Conservation (phyloP, 192 early-diverging fungal species). For the Oehlia diaphana region DNA sequence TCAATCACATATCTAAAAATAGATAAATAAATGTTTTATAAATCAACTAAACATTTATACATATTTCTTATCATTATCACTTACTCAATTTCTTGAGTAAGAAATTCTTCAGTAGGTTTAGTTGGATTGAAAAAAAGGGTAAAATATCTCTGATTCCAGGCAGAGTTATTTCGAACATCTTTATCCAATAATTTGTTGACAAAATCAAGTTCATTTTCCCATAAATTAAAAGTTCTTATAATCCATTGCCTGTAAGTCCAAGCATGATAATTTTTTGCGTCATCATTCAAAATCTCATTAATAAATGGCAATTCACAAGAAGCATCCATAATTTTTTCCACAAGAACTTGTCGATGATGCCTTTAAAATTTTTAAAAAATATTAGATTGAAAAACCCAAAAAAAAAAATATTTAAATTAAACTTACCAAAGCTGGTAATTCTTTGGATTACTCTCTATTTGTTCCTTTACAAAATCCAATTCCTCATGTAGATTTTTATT, state of each 20-base stretch:
- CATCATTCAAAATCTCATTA: slow-evolving; percentile 64
- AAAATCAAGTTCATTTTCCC: slow-evolving; percentile 78
- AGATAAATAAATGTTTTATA: neutral
- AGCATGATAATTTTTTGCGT: slow-evolving; percentile 98
- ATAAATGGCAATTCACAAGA: slow-evolving; percentile 73
- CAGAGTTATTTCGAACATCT: slow-evolving; percentile 97
- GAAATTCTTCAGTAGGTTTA: slow-evolving; percentile 39
- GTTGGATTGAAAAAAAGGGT: slow-evolving; percentile 47
- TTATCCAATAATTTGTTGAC: slow-evolving; percentile 68
- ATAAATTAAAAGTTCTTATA: slow-evolving; percentile 68
- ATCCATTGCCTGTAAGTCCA: slow-evolving; percentile 99
- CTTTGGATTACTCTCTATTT: slow-evolving; percentile 80
- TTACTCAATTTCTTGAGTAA: slow-evolving; percentile 70
- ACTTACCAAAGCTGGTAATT: slow-evolving; percentile 93
- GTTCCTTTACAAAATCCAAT: slow-evolving; percentile 72
- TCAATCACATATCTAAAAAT: slow-evolving; percentile 56
- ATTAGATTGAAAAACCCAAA: neutral
- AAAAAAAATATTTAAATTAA: neutral
- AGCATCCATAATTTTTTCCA: slow-evolving; percentile 57
- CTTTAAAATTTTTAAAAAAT: slow-evolving; percentile 35
- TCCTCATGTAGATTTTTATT: slow-evolving; percentile 66
- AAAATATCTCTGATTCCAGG: slow-evolving; percentile 98
- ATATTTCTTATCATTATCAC: slow-evolving; percentile 9
- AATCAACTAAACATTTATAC: slow-evolving; percentile 3
- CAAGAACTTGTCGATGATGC: slow-evolving; percentile 81